Evolutionary conservation across 2,329 filamentous ascomycete species (phyloP).

Genomic region (Chaetomium globosum): DNA sequence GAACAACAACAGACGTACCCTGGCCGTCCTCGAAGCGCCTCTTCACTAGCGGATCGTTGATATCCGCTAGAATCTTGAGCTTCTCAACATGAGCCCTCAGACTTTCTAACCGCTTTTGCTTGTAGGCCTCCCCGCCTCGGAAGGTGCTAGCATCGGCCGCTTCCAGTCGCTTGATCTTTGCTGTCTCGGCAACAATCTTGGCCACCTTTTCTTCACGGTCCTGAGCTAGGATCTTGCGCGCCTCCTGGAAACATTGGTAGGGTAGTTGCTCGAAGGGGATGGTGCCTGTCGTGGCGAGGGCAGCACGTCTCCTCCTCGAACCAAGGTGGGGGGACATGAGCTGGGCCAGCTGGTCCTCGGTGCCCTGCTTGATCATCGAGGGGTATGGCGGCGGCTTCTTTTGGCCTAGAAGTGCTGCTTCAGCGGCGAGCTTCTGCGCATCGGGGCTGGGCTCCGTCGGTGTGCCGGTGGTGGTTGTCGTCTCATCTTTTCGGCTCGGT

Average conservation of each 20-base stretch:
- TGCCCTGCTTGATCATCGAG: conserved; percentile 31
- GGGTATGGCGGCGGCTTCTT: conserved; percentile 50
- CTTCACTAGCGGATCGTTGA: conserved; percentile 94
- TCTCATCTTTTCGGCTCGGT: conserved; percentile 44
- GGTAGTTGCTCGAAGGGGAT: conserved; percentile 91
- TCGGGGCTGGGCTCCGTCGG: conserved; percentile 30
- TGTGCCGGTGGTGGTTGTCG: conserved; percentile 33
- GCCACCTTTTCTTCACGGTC: conserved; percentile 81
- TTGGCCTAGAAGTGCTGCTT: conserved; percentile 43
- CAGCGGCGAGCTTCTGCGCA: conserved; percentile 32
- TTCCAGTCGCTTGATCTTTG: conserved; percentile 69
- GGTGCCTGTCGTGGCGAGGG: conserved; percentile 64
- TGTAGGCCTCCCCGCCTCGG: conserved; percentile 64
- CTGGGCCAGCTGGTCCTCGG: conserved; percentile 66
- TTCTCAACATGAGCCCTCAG: conserved; percentile 73
- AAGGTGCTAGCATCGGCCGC: conserved; percentile 59
- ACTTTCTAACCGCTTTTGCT: conserved; percentile 67
- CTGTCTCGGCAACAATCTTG: conserved; percentile 68
- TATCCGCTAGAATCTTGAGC: conserved; percentile 86
- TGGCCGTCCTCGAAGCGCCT: conserved; percentile 88
- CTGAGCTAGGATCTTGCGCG: conserved; percentile 75
- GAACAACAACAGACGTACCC: conserved; percentile 57
- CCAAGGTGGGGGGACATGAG: conserved; percentile 73
- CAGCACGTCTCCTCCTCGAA: conserved; percentile 79
- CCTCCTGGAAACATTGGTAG: conserved; percentile 98